phyloP scores from a whole-genome alignment of 129 eudicot species.

The Flaveria bidentis region DNA sequence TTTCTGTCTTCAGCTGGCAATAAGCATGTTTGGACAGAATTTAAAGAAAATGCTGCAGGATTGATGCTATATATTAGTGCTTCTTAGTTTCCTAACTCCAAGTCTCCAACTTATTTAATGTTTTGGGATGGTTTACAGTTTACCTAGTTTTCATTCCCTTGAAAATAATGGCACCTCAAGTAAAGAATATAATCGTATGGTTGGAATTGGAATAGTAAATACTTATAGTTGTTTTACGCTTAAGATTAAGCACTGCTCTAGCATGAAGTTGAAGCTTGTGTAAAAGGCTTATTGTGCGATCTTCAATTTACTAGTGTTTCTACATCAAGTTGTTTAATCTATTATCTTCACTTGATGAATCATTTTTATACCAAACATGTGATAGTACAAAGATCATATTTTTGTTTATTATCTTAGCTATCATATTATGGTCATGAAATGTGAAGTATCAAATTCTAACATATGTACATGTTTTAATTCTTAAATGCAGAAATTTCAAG shows the following conservation, averaged over 20 bases:
- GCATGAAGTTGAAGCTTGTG: conserved; percentile 17
- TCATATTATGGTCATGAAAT: conserved; percentile 15
- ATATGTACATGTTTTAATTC: conserved; percentile 25
- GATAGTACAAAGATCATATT: neutral
- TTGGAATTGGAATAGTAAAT: too few relatives aligned
- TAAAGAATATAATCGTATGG: too few relatives aligned
- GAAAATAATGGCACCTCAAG: too few relatives aligned
- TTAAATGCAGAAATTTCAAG: conserved; percentile 76
- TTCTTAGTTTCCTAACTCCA: too few relatives aligned
- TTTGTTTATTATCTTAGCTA: conserved; percentile 15
- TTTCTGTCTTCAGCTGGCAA: too few relatives aligned
- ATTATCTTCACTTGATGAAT: conserved; percentile 7
- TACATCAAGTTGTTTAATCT: conserved; percentile 6
- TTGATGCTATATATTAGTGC: too few relatives aligned
- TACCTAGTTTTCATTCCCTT: too few relatives aligned
- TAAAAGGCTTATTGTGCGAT: conserved; percentile 1
- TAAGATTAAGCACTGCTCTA: neutral
- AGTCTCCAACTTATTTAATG: too few relatives aligned
- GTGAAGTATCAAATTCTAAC: conserved; percentile 24
- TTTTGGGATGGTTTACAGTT: too few relatives aligned
- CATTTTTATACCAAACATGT: conserved; percentile 8
- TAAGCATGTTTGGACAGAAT: too few relatives aligned
- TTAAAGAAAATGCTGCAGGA: too few relatives aligned
- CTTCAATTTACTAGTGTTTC: neutral
- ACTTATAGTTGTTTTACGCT: too few relatives aligned